phyloP scores from a whole-genome alignment of 1,139 yeast species.

The Arxiozyma slooffiae region DNA sequence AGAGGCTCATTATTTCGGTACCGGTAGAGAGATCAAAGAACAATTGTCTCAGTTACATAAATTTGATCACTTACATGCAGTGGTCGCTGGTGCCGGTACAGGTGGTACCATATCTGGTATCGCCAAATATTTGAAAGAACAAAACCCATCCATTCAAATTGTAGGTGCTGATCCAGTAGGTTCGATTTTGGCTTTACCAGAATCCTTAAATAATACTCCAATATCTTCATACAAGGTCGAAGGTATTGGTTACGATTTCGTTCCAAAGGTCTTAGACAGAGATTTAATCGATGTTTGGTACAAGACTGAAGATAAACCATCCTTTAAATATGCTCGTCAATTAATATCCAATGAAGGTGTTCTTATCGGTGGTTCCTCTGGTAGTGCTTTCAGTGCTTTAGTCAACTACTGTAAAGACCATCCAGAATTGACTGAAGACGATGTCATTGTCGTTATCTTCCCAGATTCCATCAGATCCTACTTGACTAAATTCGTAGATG shows the following conservation, averaged over 20 bases:
- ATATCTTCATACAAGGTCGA: constrained; percentile 67
- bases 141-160: constrained; percentile 51
- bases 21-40: constrained; percentile 80
- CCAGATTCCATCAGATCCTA: constrained; percentile 86
- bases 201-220: constrained; percentile 49
- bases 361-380: constrained; percentile 82
- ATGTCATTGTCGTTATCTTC: constrained; percentile 69
- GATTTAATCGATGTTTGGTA: constrained; percentile 65
- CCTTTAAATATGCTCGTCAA: constrained; percentile 74
- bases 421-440: constrained; percentile 56
- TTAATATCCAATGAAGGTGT: constrained; percentile 80
- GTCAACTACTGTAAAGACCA: constrained; percentile 56
- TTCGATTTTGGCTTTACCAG: constrained; percentile 76
- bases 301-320: constrained; percentile 76
- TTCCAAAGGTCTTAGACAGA: constrained; percentile 74
- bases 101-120: constrained; percentile 88
- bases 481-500: constrained; percentile 80
- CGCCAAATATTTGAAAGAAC: constrained; percentile 64
- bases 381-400: constrained; percentile 77
- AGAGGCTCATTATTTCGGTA: constrained; percentile 72
- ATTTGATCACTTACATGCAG: constrained; percentile 58
- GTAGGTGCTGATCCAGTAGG: constrained; percentile 86
- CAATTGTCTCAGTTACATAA: constrained; percentile 40
- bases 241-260: constrained; percentile 86
- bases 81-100: constrained; percentile 89